Evolutionary conservation across 352 stramenopile genomes (phyloP).

Genomic region (Phytophthora nicotianae): DNA sequence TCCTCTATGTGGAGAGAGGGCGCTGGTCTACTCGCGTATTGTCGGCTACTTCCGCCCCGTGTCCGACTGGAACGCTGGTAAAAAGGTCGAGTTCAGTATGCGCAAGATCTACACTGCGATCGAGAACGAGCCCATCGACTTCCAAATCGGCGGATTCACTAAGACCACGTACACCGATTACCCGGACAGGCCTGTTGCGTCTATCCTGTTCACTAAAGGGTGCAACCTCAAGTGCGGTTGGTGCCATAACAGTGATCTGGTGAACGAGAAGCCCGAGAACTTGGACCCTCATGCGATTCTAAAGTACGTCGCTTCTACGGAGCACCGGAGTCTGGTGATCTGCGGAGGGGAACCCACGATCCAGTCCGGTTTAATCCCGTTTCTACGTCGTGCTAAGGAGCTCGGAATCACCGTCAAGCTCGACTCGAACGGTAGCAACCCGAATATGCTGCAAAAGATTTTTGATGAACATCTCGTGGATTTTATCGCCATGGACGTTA

Average conservation of each 20-base stretch:
- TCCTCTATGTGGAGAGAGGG: conserved; percentile 34
- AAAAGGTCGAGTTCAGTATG: conserved; percentile 43
- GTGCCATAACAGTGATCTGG: conserved; percentile 39
- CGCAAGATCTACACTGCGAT: conserved; percentile 40
- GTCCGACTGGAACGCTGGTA: conserved; percentile 36
- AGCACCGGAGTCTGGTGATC: conserved; percentile 35
- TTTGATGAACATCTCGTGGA: conserved; percentile 35
- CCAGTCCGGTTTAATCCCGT: conserved; percentile 33
- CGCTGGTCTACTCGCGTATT: conserved; percentile 37
- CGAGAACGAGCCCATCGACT: conserved; percentile 35
- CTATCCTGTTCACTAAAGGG: conserved; percentile 40
- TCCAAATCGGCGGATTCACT: conserved; percentile 37
- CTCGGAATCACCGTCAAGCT: conserved; percentile 35
- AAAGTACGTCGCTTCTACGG: conserved; percentile 37
- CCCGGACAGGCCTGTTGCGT: conserved; percentile 25
- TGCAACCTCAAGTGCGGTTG: conserved; percentile 41
- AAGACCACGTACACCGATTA: conserved; percentile 39
- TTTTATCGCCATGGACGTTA: conserved; percentile 40
- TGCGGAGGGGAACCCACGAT: conserved; percentile 39
- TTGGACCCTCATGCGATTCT: conserved; percentile 35
- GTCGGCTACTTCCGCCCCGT: conserved; percentile 40
- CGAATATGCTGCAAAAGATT: conserved; percentile 33
- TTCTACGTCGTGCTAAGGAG: conserved; percentile 33
- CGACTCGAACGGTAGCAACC: conserved; percentile 42
- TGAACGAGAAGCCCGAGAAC: conserved; percentile 34